A percentile compares a stretch with the other conserved stretches of the same genome.
phyloP scores from a whole-genome alignment of 2,329 filamentous ascomycete genomes.

The Nemania sp. region DNA sequence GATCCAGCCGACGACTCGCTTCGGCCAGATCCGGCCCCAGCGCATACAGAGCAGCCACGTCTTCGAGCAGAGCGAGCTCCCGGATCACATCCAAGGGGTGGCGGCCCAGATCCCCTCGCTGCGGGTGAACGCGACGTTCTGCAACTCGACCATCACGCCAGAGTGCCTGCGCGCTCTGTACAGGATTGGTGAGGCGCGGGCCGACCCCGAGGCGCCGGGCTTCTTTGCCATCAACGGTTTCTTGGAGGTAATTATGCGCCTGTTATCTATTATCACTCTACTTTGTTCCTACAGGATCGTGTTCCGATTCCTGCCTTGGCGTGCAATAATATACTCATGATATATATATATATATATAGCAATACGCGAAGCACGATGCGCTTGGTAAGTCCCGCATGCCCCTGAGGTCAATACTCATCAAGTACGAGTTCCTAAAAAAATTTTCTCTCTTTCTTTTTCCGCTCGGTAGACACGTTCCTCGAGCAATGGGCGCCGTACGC shows the following conservation, averaged over 20 bases:
- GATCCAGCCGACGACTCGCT: conserved; percentile 69
- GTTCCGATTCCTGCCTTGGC: neutral
- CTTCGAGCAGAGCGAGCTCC: conserved; percentile 34
- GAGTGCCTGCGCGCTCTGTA: conserved; percentile 56
- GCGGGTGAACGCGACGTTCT: conserved; percentile 39
- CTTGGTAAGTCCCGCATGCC: conserved; percentile 30
- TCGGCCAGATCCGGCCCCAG: conserved; percentile 55
- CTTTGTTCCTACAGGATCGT: neutral
- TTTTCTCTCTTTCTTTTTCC: neutral
- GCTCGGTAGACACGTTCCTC: conserved; percentile 45
- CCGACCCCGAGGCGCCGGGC: conserved; percentile 43
- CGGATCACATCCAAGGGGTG: conserved; percentile 10
- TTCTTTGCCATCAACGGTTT: conserved; percentile 50
- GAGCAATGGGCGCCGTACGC: conserved; percentile 58
- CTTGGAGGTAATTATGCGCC: conserved; percentile 32
- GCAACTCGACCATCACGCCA: conserved; percentile 50
- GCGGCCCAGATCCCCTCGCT: conserved; percentile 25
- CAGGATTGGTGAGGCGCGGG: conserved; percentile 48
- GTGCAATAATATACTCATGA: no score
- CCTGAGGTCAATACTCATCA: neutral
- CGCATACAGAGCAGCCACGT: conserved; percentile 46
- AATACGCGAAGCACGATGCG: conserved; percentile 45
- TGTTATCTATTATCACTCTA: neutral
- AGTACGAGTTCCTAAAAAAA: neutral
- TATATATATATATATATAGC: no score